Base-by-base conservation (phyloP, 305 asterid genomes). In the Striga hermonthica region DNA sequence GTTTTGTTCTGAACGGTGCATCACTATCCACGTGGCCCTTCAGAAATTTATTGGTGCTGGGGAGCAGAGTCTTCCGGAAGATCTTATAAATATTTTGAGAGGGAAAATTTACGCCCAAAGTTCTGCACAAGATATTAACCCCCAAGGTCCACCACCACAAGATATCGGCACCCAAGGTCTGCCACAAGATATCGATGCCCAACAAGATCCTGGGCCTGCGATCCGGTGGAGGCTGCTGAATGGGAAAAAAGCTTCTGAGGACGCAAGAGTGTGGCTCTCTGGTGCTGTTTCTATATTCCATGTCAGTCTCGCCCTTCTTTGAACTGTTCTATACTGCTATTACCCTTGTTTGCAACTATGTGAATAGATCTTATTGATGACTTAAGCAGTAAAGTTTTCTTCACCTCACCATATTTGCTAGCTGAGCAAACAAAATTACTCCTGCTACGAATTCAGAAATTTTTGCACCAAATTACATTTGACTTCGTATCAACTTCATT, bases 221-320 rank as follows among this genome's bases (percentile, higher is more conserved):
- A 92, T 90, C 64, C 79, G 90, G 69, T 93, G 97, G 97, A 88
- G 96, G 70, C 84, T 93, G 67, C 80, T 93, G 74, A 90, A 87
- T 72, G 97, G 96, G 60, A 93, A 86, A 74, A 70, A 71, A 67
- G 44, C 81, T 44, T 82, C 95, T 73, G 87, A 92, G 34, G 97
- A 93, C 80, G 79, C 88, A 73, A 81, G 95, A 71, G 78, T 75
- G 62, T 75, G 90, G 74, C 82, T 93, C 54, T 84, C 97, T 0
- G 89, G 90, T 75, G 97, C 99, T 40, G 97, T 93, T 45, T 85
- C 95, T 7, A 88, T 93, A 79, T 93, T 93, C 78, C 99, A 93
- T 83, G 97, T 90, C 76, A 82, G 96, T 59, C 65, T 35, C 43
- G 55, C 58, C 31, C 31, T 22, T 22, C 31, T 22, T 22, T 22